Percentiles rank a stretch among this genome's conserved stretches.
phyloP scores from a whole-genome alignment of 2,329 filamentous ascomycete species.

The Fusarium sp. region DNA sequence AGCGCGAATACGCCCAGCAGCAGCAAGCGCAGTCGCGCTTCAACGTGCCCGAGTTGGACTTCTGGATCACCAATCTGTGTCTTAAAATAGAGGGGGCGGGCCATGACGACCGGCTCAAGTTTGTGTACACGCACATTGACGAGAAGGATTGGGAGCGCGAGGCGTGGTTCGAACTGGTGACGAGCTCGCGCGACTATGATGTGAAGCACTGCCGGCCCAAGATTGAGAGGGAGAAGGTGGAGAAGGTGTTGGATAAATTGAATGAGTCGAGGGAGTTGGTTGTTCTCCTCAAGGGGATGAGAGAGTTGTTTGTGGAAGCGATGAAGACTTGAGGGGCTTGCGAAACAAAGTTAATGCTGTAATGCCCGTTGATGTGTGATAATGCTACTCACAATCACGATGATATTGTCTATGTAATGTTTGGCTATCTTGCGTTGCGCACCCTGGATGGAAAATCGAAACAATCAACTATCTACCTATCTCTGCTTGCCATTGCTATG shows the following conservation, averaged over 20 bases:
- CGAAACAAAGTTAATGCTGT: constrained; percentile 8
- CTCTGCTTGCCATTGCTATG: no score
- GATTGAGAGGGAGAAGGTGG: constrained; percentile 79
- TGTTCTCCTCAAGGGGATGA: constrained; percentile 81
- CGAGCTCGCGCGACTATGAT: constrained; percentile 82
- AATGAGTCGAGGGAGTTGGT: constrained; percentile 82
- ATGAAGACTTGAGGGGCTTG: constrained; percentile 58
- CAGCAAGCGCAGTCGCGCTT: constrained; percentile 85
- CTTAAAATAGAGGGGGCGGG: constrained; percentile 90
- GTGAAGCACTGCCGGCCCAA: constrained; percentile 84
- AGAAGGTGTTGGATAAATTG: constrained; percentile 77
- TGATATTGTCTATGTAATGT: constrained; percentile 9
- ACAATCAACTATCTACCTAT: no score
- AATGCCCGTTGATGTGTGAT: constrained; percentile 22
- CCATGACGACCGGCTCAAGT: constrained; percentile 84
- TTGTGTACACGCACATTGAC: constrained; percentile 87
- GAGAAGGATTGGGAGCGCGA: constrained; percentile 89
- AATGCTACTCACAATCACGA: constrained; percentile 9
- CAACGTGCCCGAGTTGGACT: constrained; percentile 92
- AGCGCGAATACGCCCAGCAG: constrained; percentile 75
- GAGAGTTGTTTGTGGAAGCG: constrained; percentile 77
- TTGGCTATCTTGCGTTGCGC: neutral
- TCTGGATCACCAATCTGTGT: constrained; percentile 93
- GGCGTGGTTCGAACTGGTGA: constrained; percentile 92
- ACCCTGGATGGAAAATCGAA: no score